Conservation (phyloP, 208 protist genomes). For the Leishmania guyanensis region DNA sequence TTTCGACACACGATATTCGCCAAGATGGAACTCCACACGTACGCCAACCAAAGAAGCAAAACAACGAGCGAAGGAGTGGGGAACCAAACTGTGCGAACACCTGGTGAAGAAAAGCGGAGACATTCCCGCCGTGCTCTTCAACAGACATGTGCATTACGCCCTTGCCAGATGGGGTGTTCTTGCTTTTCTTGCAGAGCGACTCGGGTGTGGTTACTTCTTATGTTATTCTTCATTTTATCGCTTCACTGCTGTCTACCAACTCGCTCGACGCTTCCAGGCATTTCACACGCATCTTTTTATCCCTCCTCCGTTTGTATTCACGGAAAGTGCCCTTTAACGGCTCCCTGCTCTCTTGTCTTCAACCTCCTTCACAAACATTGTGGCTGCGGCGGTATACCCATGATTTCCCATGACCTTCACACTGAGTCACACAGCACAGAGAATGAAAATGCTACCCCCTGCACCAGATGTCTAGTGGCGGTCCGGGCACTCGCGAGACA, state of each 20-base stretch:
- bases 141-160: background rate
- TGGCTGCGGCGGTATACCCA: background rate
- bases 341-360: background rate
- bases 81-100: background rate
- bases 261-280: background rate
- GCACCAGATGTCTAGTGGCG: conserved; percentile 25
- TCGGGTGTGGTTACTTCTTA: background rate
- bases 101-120: background rate
- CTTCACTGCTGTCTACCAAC: background rate
- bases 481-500: conserved; percentile 71
- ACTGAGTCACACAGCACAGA: background rate
- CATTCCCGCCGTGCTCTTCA: background rate
- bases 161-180: conserved; percentile 13
- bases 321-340: background rate
- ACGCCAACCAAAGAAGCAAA: background rate
- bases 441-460: background rate
- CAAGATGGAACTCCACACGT: background rate
- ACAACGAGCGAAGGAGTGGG: background rate
- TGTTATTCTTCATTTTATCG: too few species aligned
- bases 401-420: background rate
- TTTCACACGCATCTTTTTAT: background rate
- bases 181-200: background rate
- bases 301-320: background rate
- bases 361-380: background rate
- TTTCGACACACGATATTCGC: background rate